Evolutionary conservation across 106 monocot species (phyloP).

Genomic region (Allium fistulosum): DNA sequence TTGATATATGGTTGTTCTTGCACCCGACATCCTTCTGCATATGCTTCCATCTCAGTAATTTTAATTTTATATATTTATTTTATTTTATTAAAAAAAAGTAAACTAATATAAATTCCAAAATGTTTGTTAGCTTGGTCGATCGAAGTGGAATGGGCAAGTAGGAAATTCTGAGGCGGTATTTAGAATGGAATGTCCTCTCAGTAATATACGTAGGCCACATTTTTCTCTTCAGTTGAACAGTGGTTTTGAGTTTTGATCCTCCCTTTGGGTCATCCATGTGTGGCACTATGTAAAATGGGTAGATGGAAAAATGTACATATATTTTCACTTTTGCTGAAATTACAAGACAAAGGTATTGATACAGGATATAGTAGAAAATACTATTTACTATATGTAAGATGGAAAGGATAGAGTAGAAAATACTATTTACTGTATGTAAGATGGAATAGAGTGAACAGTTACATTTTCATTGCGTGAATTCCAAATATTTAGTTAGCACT

Average conservation of each 20-base stretch:
- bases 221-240: conserved; percentile 79
- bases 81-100: no score
- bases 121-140: conserved; percentile 68
- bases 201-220: conserved; percentile 53
- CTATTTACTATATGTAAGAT: no score
- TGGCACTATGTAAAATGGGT: neutral
- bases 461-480: no score
- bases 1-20: conserved; percentile 63
- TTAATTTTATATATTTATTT: neutral
- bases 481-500: no score
- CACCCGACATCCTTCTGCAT: conserved; percentile 48
- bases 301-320: no score
- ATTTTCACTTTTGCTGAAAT: no score
- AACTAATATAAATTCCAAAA: neutral
- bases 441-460: no score
- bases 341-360: no score
- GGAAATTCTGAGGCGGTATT: conserved; percentile 74
- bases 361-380: no score
- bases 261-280: neutral
- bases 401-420: no score
- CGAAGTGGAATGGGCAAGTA: conserved; percentile 87
- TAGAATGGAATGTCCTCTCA: conserved; percentile 68
- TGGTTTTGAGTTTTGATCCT: conserved; percentile 64
- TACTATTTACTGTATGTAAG: no score
- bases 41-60: conserved; percentile 85